These are phyloP conservation scores for Teratosphaeria epicoccoides DNA, from an alignment of 2,329 filamentous ascomycete species.

Conservation along the genomic window DNA sequence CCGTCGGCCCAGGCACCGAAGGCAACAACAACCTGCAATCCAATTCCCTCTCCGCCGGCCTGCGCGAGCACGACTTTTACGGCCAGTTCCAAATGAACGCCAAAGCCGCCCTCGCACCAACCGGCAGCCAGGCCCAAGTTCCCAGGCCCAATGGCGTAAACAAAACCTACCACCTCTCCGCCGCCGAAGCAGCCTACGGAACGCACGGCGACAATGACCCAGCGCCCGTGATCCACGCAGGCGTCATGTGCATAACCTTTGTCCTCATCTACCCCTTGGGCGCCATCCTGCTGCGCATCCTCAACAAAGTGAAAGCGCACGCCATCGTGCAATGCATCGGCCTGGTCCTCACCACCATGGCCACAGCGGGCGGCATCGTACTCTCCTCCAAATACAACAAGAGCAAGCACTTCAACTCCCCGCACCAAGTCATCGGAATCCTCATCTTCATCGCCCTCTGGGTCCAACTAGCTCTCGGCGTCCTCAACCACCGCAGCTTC, in stretches of 20 bases:
- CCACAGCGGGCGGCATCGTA: slow-evolving; percentile 32
- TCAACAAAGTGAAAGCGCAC: slow-evolving; percentile 32
- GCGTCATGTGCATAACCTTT: slow-evolving; percentile 25
- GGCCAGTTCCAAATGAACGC: slow-evolving; percentile 33
- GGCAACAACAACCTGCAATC: slow-evolving; percentile 12
- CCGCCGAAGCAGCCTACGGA: slow-evolving; percentile 14
- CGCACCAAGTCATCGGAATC: slow-evolving; percentile 50
- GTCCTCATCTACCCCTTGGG: slow-evolving; percentile 27
- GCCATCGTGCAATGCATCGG: slow-evolving; percentile 29
- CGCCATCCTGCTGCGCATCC: slow-evolving; percentile 27
- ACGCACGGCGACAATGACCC: slow-evolving; percentile 16
- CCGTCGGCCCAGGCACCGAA: slow-evolving; percentile 23
- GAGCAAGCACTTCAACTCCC: slow-evolving; percentile 12
- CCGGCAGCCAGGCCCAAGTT: slow-evolving; percentile 19
- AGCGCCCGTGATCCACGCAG: slow-evolving; percentile 17
- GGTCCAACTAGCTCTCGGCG: slow-evolving; percentile 44
- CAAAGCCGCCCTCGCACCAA: slow-evolving; percentile 18
- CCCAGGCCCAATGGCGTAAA: slow-evolving; percentile 16
- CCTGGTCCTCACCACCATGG: slow-evolving; percentile 26
- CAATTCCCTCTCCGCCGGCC: slow-evolving; percentile 20
- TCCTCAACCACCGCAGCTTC: slow-evolving; percentile 46
- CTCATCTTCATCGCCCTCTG: slow-evolving; percentile 44
- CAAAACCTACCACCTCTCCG: slow-evolving; percentile 4
- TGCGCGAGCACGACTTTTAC: slow-evolving; percentile 27
- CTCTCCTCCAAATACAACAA: slow-evolving; percentile 25